phyloP scores from a whole-genome alignment of 1,284 basidiomycete genomes.

The Tilletia setariae region DNA sequence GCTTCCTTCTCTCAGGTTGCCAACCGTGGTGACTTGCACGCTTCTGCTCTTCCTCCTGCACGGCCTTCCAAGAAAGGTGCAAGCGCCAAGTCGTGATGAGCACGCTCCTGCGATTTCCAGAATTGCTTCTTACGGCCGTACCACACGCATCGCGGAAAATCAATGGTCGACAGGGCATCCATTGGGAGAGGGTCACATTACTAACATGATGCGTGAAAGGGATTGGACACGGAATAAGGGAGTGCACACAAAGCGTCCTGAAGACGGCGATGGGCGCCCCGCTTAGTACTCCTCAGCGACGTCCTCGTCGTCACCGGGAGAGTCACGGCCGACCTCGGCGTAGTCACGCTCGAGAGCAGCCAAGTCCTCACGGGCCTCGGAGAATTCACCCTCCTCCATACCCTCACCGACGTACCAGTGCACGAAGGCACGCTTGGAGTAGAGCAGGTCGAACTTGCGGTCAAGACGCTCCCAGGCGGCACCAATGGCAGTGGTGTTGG shows the following conservation, averaged over 20 bases:
- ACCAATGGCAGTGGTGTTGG: constrained; percentile 90
- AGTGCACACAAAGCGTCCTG: background rate
- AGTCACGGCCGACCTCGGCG: constrained; percentile 74
- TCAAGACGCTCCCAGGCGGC: constrained; percentile 92
- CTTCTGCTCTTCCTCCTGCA: background rate
- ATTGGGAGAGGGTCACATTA: background rate
- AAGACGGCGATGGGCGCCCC: background rate
- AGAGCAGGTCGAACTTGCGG: constrained; percentile 95
- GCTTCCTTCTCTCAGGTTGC: too few relatives aligned
- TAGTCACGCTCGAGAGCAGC: constrained; percentile 83
- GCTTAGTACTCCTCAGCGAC: constrained; percentile 54
- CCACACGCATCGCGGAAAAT: too few relatives aligned
- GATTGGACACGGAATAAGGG: background rate
- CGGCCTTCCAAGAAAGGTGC: background rate
- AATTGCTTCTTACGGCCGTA: background rate
- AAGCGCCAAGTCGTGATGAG: too few relatives aligned
- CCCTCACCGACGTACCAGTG: constrained; percentile 82
- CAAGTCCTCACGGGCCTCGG: constrained; percentile 93
- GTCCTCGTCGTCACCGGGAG: constrained; percentile 74
- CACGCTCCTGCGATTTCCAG: background rate
- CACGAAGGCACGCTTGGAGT: constrained; percentile 55
- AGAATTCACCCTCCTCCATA: constrained; percentile 99
- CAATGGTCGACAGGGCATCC: background rate
- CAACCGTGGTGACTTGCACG: too few relatives aligned
- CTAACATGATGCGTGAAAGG: background rate